Conservation (phyloP, 768 basidiomycete genomes). For the Tricholoma sp. region DNA sequence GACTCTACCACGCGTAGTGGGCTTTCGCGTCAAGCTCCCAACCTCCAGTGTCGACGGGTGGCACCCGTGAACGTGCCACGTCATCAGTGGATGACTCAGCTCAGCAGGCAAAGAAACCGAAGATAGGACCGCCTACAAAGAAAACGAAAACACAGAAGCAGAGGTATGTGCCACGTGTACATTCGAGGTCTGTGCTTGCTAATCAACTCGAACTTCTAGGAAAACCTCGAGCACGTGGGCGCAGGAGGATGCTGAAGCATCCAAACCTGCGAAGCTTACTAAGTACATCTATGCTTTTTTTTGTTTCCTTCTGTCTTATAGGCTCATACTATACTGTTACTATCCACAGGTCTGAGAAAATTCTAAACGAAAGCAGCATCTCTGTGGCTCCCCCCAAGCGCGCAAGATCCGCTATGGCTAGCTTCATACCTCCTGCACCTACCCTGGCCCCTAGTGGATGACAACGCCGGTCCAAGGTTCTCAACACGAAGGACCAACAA, state of each 20-base stretch:
- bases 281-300: not conserved
- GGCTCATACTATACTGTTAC: not conserved
- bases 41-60: not conserved
- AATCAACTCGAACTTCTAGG: not conserved
- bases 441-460: not conserved
- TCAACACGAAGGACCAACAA: not conserved
- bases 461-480: not conserved
- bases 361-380: not conserved
- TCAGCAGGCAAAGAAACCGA: not conserved
- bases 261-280: not conserved
- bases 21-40: not conserved
- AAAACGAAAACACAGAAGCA: not conserved
- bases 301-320: not conserved
- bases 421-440: not conserved
- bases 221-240: not conserved
- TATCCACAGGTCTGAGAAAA: not conserved
- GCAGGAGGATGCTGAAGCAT: not conserved
- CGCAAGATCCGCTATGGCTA: not conserved
- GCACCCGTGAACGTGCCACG: not conserved
- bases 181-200: too few species aligned
- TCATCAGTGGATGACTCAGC: not conserved
- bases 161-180: not conserved
- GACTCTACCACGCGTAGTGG: not conserved
- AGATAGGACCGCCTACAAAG: not conserved
- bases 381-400: not conserved